Conservation (phyloP, 768 basidiomycete genomes). For the Cubamyces lactineus region DNA sequence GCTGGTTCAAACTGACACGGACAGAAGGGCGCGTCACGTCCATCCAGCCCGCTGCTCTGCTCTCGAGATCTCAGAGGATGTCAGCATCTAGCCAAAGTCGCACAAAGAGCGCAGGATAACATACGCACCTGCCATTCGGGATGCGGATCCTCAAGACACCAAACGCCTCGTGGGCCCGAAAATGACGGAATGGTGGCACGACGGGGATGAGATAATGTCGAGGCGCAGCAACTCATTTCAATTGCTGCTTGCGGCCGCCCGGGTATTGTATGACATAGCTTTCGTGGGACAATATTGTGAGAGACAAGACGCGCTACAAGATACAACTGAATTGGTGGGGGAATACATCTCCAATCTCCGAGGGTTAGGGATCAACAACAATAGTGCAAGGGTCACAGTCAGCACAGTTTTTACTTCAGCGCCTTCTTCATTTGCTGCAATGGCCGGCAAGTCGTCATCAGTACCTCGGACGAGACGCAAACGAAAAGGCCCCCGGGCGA, state of each 20-base stretch:
- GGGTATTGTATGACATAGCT: neutral
- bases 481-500: neutral
- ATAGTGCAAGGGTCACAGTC: neutral
- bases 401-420: slow-evolving; percentile 50
- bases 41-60: too few relatives aligned
- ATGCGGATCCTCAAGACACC: neutral
- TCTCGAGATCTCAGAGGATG: neutral
- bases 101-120: neutral
- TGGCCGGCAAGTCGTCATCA: neutral
- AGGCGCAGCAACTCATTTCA: neutral
- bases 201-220: neutral
- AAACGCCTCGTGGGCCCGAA: slow-evolving; percentile 12
- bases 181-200: slow-evolving; percentile 7
- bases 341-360: slow-evolving; percentile 12
- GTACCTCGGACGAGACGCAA: slow-evolving; percentile 3
- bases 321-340: slow-evolving; percentile 13
- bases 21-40: too few relatives aligned
- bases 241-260: too few relatives aligned
- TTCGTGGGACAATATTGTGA: neutral
- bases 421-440: slow-evolving; percentile 82
- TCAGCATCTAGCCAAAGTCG: neutral
- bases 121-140: slow-evolving; percentile 6
- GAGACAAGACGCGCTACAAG: slow-evolving; percentile 4
- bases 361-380: neutral
- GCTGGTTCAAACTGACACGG: slow-evolving; percentile 4